A percentile compares a stretch with the other conserved stretches of the same genome.
These are phyloP conservation scores for Candida parachauliodes DNA, from an alignment of 805 yeast species.

Conservation along the genomic window DNA sequence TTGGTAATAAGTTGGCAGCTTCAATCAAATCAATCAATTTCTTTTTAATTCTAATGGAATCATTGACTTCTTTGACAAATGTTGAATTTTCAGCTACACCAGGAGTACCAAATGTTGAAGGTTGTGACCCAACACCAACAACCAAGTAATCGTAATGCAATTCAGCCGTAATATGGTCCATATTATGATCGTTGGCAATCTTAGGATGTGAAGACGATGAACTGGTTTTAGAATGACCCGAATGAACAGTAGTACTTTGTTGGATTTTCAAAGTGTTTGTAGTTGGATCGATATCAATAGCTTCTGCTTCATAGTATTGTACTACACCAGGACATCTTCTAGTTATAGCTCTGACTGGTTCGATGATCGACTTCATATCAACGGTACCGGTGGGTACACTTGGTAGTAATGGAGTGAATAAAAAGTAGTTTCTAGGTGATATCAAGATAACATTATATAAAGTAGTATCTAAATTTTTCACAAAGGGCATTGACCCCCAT, in stretches of 20 bases:
- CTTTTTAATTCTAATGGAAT: constrained; percentile 78
- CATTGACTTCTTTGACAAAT: constrained; percentile 85
- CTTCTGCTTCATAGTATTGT: constrained; percentile 84
- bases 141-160: constrained; percentile 78
- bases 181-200: constrained; percentile 35
- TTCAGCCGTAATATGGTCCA: constrained; percentile 43
- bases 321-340: constrained; percentile 77
- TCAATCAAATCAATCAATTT: constrained; percentile 84
- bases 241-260: constrained; percentile 53
- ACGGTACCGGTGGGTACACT: constrained; percentile 93
- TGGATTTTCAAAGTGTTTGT: constrained; percentile 61
- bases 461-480: constrained; percentile 81
- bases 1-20: constrained; percentile 77
- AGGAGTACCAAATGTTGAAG: constrained; percentile 90
- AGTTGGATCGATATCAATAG: constrained; percentile 73
- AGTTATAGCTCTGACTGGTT: constrained; percentile 85
- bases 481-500: constrained; percentile 88
- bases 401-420: constrained; percentile 94
- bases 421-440: constrained; percentile 92
- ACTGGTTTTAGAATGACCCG: constrained; percentile 52
- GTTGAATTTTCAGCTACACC: constrained; percentile 89
- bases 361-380: constrained; percentile 86
- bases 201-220: constrained; percentile 40
- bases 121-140: constrained; percentile 92
- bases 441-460: constrained; percentile 84